phyloP scores from a whole-genome alignment of 768 basidiomycete species.

The Gymnopilus dilepis region DNA sequence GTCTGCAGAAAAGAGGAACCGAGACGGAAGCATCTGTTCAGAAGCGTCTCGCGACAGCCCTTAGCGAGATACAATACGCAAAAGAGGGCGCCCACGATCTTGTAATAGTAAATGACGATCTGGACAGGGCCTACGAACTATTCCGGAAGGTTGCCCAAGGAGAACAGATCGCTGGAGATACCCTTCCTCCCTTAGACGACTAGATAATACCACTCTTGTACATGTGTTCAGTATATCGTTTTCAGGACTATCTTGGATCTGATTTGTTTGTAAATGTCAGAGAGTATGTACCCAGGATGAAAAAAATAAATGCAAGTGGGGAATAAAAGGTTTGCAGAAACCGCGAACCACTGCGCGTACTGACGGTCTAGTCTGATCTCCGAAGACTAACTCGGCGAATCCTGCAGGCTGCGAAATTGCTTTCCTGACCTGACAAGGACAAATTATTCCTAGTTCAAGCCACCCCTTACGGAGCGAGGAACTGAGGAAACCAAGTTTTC shows the following conservation, averaged over 20 bases:
- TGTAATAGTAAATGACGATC: constrained; percentile 89
- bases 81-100: constrained; percentile 77
- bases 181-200: constrained; percentile 69
- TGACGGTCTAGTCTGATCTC: constrained; percentile 87
- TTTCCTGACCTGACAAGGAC: constrained; percentile 88
- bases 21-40: constrained; percentile 76
- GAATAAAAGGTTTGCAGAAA: constrained; percentile 67
- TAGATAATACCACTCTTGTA: constrained; percentile 25
- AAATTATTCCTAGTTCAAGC: constrained; percentile 78
- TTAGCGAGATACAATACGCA: constrained; percentile 85
- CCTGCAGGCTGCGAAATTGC: constrained; percentile 91
- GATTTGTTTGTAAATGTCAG: neutral
- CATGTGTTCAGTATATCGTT: too few species aligned
- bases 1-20: constrained; percentile 83
- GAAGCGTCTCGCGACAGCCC: constrained; percentile 77
- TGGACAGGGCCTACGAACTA: constrained; percentile 81
- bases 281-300: neutral
- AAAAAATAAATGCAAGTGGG: neutral
- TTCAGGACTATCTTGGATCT: neutral
- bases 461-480: constrained; percentile 67
- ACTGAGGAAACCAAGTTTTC: constrained; percentile 90
- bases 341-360: constrained; percentile 81
- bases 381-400: constrained; percentile 90
- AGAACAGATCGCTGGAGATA: constrained; percentile 61
- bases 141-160: constrained; percentile 82